Percentiles rank a stretch among this genome's conserved stretches.
Conservation (phyloP, 2,329 filamentous ascomycete genomes). For the Xylaria digitata region DNA sequence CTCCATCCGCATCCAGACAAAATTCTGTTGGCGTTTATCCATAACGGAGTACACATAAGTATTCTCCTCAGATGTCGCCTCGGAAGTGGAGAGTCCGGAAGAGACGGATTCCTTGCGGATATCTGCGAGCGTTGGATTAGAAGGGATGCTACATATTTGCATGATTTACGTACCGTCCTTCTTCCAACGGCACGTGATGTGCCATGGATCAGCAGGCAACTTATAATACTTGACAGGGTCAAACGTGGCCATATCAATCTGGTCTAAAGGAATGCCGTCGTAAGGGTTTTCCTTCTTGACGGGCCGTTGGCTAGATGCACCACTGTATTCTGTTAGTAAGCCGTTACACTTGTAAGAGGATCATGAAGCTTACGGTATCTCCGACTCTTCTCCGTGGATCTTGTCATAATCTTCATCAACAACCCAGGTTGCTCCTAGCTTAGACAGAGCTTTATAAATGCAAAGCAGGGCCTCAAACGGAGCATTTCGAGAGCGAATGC, state of each 20-base stretch:
- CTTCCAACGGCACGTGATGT: conserved; percentile 88
- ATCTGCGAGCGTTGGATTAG: conserved; percentile 53
- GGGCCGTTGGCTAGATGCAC: conserved; percentile 26
- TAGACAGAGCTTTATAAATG: conserved; percentile 90
- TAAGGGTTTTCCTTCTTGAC: conserved; percentile 45
- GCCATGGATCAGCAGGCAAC: conserved; percentile 94
- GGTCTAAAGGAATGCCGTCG: conserved; percentile 44
- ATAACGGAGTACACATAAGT: conserved; percentile 56
- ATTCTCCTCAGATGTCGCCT: conserved; percentile 56
- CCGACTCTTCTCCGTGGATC: conserved; percentile 58
- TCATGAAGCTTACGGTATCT: conserved; percentile 52
- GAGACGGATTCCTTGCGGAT: conserved; percentile 52
- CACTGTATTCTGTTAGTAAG: conserved; percentile 37
- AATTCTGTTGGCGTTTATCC: conserved; percentile 66
- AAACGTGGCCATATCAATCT: conserved; percentile 53
- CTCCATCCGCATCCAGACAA: conserved; percentile 92
- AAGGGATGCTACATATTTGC: conserved; percentile 39
- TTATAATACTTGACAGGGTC: conserved; percentile 75
- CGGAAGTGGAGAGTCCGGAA: conserved; percentile 45
- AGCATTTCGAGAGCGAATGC: conserved; percentile 92
- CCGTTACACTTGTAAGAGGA: not conserved
- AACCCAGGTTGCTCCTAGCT: conserved; percentile 91
- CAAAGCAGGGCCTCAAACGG: conserved; percentile 94
- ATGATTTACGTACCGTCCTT: conserved; percentile 75
- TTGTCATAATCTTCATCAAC: conserved; percentile 69